phyloP scores from a whole-genome alignment of 2,329 filamentous ascomycete species.

The Phyllachora maydis region DNA sequence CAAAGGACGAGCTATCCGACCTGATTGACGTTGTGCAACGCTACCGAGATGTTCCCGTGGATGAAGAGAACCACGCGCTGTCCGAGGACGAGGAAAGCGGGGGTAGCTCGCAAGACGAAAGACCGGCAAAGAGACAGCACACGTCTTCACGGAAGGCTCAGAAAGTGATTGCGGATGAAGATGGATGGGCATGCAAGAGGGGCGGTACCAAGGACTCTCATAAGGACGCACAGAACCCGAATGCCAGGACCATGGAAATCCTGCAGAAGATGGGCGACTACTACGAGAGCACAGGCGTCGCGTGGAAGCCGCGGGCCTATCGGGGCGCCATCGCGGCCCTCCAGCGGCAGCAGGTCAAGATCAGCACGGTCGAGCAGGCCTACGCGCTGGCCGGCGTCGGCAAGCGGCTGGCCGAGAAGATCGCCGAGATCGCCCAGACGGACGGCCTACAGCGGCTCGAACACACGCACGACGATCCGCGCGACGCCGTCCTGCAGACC shows the following conservation, averaged over 20 bases:
- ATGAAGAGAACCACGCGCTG: slow-evolving; percentile 3
- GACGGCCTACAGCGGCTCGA: slow-evolving; percentile 53
- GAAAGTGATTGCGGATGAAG: slow-evolving; percentile 15
- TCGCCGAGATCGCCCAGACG: slow-evolving; percentile 72
- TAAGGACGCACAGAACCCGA: slow-evolving; percentile 37
- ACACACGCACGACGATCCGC: slow-evolving; percentile 43
- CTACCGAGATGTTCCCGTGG: slow-evolving; percentile 2
- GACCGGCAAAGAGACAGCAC: slow-evolving; percentile 7
- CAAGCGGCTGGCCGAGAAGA: slow-evolving; percentile 54
- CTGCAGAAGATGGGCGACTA: slow-evolving; percentile 62
- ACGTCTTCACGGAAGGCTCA: slow-evolving; percentile 6
- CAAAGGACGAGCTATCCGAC: neutral
- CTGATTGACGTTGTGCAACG: neutral
- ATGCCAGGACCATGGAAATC: slow-evolving; percentile 53
- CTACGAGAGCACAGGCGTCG: slow-evolving; percentile 54
- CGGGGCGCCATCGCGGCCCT: slow-evolving; percentile 58
- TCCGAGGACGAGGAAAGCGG: neutral
- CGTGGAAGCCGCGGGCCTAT: slow-evolving; percentile 59
- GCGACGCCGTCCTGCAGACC: slow-evolving; percentile 39
- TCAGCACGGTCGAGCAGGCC: slow-evolving; percentile 52
- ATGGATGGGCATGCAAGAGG: slow-evolving; percentile 31
- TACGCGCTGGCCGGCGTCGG: slow-evolving; percentile 48
- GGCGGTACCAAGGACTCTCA: slow-evolving; percentile 22
- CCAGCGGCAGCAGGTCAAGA: slow-evolving; percentile 38
- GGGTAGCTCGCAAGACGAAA: slow-evolving; percentile 9